Evolutionary conservation across 2,329 filamentous ascomycete species (phyloP), one percentile per base, ranked within the genome.

Genomic region (Phaeosphaeria sp.): DNA sequence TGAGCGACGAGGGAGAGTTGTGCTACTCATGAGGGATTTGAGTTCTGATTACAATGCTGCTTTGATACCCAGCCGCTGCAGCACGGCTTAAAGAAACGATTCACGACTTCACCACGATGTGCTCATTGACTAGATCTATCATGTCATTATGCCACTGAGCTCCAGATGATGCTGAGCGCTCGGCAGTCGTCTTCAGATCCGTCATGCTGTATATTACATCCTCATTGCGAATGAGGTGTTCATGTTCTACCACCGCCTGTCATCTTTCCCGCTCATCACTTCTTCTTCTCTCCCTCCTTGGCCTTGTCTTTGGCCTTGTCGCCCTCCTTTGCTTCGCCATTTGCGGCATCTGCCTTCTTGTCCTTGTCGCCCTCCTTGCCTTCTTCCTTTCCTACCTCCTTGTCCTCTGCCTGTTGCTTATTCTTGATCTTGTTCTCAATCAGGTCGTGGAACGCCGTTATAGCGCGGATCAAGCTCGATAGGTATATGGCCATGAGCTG

Each of bases 371-470:
- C 88, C 74, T 93, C 87, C 70, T 81, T 79, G 55, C 80, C 79
- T 63, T 84, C 84, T 36, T 85, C 82, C 65, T 83, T 84, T 63
- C 90, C 87, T 46, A 83, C 86, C 69, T 98, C 94, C 81, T 94
- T 94, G 74, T 99, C 95, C 75, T 98, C 95, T 73, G 96, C 91
- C 78, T 96, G 92, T 80, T 98, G 93, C 77, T 94, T 87, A 81
- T 99, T 99, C 83, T 98, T 94, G 68, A 98, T 97, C 86, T 99
- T 99, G 84, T 99, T 99, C 83, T 99, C 95, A 67, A 99, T 99
- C 67, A 99, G 82, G 77, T 99, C 95, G 78, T 99, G 95, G 89
- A 98, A 99, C 7, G 95, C 95, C 13, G 95, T 98, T 74, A 99
- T 99, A 56, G 95, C 95, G 60, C 95, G 87, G 80, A 99, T 98